phyloP scores from a whole-genome alignment of 345 rosid species.

The Sapria himalayana region DNA sequence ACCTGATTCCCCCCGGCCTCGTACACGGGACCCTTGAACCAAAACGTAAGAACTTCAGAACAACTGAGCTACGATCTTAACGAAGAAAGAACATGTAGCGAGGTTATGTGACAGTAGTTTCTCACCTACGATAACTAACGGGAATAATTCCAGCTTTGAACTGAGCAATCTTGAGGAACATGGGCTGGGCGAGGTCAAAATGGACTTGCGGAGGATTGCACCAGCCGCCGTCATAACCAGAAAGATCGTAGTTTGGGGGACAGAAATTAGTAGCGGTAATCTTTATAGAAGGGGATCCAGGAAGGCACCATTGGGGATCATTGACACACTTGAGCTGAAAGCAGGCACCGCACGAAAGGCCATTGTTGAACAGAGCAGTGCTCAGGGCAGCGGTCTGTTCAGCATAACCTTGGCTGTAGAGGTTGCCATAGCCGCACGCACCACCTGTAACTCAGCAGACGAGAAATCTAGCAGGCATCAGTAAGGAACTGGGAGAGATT shows the following conservation, averaged over 20 bases:
- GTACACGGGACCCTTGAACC: constrained; percentile 28
- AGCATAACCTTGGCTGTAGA: constrained; percentile 56
- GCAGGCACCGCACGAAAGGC: constrained; percentile 44
- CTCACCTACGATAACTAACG: constrained; percentile 57
- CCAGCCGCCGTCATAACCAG: constrained; percentile 69
- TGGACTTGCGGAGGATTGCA: constrained; percentile 71
- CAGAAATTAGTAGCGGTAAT: constrained; percentile 50
- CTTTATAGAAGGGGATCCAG: constrained; percentile 47
- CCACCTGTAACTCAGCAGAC: constrained; percentile 17
- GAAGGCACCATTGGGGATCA: constrained; percentile 36
- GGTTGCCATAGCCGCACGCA: constrained; percentile 47
- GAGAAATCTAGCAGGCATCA: neutral
- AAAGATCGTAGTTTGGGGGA: constrained; percentile 38
- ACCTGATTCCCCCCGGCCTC: constrained; percentile 45
- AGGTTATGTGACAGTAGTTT: neutral
- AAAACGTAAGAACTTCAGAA: constrained; percentile 11
- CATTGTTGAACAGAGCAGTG: constrained; percentile 49
- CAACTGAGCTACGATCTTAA: no score
- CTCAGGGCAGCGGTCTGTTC: constrained; percentile 51
- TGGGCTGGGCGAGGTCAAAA: constrained; percentile 59
- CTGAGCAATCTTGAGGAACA: constrained; percentile 52
- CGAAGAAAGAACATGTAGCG: neutral
- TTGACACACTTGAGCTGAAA: constrained; percentile 33
- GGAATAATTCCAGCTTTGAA: constrained; percentile 56
- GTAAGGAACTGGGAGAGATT: neutral